These are phyloP conservation scores for Ogataea haglerorum DNA, from an alignment of 805 yeast species.

Conservation along the genomic window DNA sequence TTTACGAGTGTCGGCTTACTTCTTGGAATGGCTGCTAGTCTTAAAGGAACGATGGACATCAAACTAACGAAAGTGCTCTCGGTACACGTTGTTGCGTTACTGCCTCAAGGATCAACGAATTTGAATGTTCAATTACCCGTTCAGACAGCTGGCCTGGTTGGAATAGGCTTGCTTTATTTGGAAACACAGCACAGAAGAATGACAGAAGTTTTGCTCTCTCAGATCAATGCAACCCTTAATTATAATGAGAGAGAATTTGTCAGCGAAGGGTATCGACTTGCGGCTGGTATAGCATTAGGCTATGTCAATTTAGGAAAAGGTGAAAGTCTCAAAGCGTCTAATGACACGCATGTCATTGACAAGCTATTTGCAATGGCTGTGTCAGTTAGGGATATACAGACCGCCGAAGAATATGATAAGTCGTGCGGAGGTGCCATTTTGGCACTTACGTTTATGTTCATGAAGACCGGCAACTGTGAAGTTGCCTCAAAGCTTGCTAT, in stretches of 20 bases:
- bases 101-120: constrained; percentile 90
- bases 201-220: constrained; percentile 74
- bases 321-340: constrained; percentile 43
- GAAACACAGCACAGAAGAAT: constrained; percentile 80
- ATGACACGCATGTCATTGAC: constrained; percentile 64
- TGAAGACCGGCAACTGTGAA: constrained; percentile 57
- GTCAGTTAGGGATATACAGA: constrained; percentile 60
- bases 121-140: constrained; percentile 78
- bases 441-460: constrained; percentile 70
- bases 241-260: constrained; percentile 55
- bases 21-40: constrained; percentile 90
- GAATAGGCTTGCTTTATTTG: constrained; percentile 80
- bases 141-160: constrained; percentile 88
- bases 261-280: constrained; percentile 77
- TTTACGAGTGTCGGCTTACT: constrained; percentile 82
- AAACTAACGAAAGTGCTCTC: constrained; percentile 87
- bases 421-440: constrained; percentile 71
- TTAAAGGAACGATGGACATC: constrained; percentile 75
- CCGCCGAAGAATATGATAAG: constrained; percentile 54
- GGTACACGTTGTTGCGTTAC: constrained; percentile 86
- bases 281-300: constrained; percentile 89
- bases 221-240: constrained; percentile 52
- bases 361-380: constrained; percentile 54
- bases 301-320: constrained; percentile 79
- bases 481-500: constrained; percentile 61